A percentile compares a stretch with the other conserved stretches of the same genome.
Conservation (phyloP, 75 land plant species). For the Selaginella tamariscina region DNA sequence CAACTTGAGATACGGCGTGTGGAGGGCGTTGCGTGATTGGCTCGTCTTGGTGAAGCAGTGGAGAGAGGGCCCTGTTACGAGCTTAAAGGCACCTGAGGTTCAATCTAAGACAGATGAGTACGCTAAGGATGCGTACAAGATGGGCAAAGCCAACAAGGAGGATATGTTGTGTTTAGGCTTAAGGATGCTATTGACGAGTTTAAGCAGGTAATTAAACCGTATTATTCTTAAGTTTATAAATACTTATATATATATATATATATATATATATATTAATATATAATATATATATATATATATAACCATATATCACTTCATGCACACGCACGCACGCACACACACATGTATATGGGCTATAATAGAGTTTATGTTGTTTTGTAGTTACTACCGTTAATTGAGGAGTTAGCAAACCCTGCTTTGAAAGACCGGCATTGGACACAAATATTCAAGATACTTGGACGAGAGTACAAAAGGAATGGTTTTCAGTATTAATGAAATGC, state of each 20-base stretch:
- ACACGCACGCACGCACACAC: too few species aligned
- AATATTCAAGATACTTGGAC: constrained; percentile 20
- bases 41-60: constrained; percentile 22
- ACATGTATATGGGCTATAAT: too few species aligned
- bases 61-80: constrained; percentile 21
- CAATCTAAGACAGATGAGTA: constrained; percentile 24
- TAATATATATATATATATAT: too few species aligned
- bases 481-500: constrained; percentile 22
- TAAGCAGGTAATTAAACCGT: constrained; percentile 19
- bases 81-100: constrained; percentile 16
- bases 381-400: constrained; percentile 29
- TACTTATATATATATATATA: too few species aligned
- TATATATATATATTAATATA: too few species aligned
- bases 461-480: constrained; percentile 10
- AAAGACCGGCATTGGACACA: constrained; percentile 30
- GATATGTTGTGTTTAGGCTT: constrained; percentile 30
- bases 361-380: not conserved
- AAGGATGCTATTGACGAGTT: constrained; percentile 35
- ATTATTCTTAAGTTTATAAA: too few species aligned
- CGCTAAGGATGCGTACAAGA: constrained; percentile 29
- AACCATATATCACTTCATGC: too few species aligned
- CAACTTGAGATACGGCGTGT: constrained; percentile 30
- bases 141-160: constrained; percentile 37
- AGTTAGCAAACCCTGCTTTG: constrained; percentile 35
- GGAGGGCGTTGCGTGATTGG: constrained; percentile 31